These are phyloP conservation scores for Tuber aestivum DNA, from an alignment of 495 filamentous ascomycete species.

Conservation along the genomic window DNA sequence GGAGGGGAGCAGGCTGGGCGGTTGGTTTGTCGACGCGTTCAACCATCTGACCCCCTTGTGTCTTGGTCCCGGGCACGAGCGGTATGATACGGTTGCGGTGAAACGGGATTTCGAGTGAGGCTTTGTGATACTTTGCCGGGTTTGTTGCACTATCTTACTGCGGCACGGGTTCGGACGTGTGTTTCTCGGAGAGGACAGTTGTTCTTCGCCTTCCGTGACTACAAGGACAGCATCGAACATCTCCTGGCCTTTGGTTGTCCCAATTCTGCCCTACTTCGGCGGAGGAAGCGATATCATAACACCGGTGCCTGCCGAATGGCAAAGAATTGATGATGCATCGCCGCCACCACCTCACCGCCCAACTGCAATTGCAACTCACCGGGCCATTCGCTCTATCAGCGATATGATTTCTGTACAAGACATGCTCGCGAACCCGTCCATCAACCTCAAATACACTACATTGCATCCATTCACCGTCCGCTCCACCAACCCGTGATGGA, in stretches of 20 bases:
- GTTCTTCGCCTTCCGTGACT: neutral
- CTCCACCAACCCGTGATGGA: constrained; percentile 31
- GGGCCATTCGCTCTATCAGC: neutral
- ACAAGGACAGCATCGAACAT: neutral
- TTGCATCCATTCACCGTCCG: neutral
- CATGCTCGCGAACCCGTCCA: neutral
- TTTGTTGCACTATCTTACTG: neutral
- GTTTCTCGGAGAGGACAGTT: neutral
- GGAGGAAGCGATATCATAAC: neutral
- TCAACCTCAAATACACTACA: neutral
- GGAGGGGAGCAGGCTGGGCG: neutral
- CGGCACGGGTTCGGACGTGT: neutral
- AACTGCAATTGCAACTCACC: neutral
- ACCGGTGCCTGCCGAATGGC: neutral
- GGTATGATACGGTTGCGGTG: neutral
- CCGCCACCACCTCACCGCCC: neutral
- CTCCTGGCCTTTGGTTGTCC: neutral
- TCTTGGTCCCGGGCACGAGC: neutral
- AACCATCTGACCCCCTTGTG: neutral
- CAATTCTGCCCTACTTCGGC: neutral
- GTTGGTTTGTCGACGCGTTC: neutral
- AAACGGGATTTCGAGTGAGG: neutral
- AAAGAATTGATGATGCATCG: neutral
- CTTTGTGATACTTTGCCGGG: neutral
- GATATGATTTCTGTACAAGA: neutral